Conservation (phyloP, 2,329 filamentous ascomycete genomes). For the Colletotrichum gigasporum region DNA sequence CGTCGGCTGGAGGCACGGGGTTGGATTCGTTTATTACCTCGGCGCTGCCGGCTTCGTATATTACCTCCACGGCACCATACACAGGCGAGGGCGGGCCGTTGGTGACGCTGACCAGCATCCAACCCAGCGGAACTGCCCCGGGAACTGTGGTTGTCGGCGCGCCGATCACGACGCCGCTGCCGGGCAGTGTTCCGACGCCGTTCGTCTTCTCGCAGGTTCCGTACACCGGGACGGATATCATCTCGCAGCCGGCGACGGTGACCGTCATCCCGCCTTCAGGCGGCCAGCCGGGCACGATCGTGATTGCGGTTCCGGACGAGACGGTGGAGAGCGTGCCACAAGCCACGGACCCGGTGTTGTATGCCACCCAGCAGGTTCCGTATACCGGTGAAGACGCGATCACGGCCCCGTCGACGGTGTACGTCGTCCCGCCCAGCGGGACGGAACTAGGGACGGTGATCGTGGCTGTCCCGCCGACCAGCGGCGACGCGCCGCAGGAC, state of each 20-base stretch:
- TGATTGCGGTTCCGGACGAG: constrained; percentile 6
- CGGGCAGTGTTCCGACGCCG: background rate
- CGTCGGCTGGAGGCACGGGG: background rate
- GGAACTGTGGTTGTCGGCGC: background rate
- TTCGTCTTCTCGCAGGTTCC: background rate
- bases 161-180: background rate
- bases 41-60: background rate
- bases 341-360: background rate
- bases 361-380: background rate
- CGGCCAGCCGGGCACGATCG: constrained; percentile 4
- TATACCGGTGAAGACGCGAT: too few species aligned
- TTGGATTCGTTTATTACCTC: constrained; percentile 6
- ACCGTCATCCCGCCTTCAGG: constrained; percentile 3
- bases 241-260: background rate
- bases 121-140: background rate
- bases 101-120: background rate
- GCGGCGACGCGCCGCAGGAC: too few species aligned
- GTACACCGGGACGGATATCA: background rate
- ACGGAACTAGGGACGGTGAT: too few species aligned
- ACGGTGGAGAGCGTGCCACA: background rate
- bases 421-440: too few species aligned
- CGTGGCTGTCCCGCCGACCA: too few species aligned
- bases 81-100: background rate
- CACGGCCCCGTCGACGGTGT: too few species aligned
- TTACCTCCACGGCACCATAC: background rate